Conservation (phyloP, 441 rosid genomes). For the Syzygium syzygioides region DNA sequence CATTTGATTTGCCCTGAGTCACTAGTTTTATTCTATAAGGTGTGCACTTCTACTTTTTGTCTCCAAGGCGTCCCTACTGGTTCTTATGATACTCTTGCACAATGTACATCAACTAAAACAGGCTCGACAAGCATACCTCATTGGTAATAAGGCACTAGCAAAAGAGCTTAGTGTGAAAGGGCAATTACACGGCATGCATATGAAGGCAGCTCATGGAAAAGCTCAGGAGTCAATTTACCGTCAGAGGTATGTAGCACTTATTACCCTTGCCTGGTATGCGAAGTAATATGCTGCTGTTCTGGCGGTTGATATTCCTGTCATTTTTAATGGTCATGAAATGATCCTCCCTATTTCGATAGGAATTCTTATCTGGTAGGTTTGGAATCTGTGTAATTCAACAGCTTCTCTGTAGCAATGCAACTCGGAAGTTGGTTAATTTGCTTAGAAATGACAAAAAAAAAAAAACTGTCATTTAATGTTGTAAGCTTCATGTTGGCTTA, state of each 20-base stretch:
- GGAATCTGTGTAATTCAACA: neutral
- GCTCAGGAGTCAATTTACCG: constrained; percentile 93
- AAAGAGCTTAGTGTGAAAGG: constrained; percentile 94
- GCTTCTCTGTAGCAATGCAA: neutral
- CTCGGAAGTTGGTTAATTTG: neutral
- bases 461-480: neutral
- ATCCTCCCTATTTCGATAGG: neutral
- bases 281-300: neutral
- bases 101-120: constrained; percentile 15
- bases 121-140: constrained; percentile 88
- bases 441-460: neutral
- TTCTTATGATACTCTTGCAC: neutral
- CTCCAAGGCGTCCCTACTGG: neutral
- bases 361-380: neutral
- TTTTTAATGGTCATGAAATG: neutral
- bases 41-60: neutral
- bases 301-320: neutral
- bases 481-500: neutral
- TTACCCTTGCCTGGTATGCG: neutral
- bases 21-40: neutral
- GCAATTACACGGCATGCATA: constrained; percentile 81
- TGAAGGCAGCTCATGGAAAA: constrained; percentile 96
- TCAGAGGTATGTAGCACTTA: constrained; percentile 60
- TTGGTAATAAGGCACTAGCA: constrained; percentile 89
- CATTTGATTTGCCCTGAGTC: neutral